Percentiles rank a stretch among this genome's conserved stretches.
phyloP scores from a whole-genome alignment of 495 filamentous ascomycete species.

The Hyaloscypha bicolor region DNA sequence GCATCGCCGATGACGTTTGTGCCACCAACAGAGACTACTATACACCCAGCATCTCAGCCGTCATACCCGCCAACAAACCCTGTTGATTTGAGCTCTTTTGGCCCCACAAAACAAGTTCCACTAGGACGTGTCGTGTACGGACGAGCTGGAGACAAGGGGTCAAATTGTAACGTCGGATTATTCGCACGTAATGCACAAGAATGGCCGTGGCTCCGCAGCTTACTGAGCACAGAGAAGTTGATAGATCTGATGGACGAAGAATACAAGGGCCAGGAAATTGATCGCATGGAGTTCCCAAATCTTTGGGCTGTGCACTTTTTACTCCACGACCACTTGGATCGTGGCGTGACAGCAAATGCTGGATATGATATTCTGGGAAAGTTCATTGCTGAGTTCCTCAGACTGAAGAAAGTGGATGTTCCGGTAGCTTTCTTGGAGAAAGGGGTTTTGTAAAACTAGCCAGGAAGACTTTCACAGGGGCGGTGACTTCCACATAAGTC shows the following conservation, averaged over 20 bases:
- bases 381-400: slow-evolving; percentile 54
- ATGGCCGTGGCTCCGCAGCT: slow-evolving; percentile 50
- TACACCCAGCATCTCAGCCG: not conserved
- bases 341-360: slow-evolving; percentile 50
- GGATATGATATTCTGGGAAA: slow-evolving; percentile 57
- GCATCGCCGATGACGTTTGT: not conserved
- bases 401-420: slow-evolving; percentile 47
- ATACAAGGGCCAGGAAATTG: slow-evolving; percentile 46
- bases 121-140: slow-evolving; percentile 38
- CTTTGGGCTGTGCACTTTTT: slow-evolving; percentile 53
- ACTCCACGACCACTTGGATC: slow-evolving; percentile 53
- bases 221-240: slow-evolving; percentile 43
- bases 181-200: slow-evolving; percentile 52
- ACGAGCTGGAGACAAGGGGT: slow-evolving; percentile 55
- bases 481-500: too few relatives aligned
- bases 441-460: not conserved
- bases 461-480: too few relatives aligned
- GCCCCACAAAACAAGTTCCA: slow-evolving; percentile 29
- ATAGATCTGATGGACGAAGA: slow-evolving; percentile 39
- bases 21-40: not conserved
- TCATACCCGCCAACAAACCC: slow-evolving; percentile 16
- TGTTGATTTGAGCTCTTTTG: slow-evolving; percentile 19
- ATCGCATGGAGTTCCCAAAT: slow-evolving; percentile 46
- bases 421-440: slow-evolving; percentile 33
- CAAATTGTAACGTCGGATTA: slow-evolving; percentile 56